A percentile compares a stretch with the other conserved stretches of the same genome.
Evolutionary conservation across 306 rosid genomes (phyloP).

Genomic region (Elaeagnus macrophylla): DNA sequence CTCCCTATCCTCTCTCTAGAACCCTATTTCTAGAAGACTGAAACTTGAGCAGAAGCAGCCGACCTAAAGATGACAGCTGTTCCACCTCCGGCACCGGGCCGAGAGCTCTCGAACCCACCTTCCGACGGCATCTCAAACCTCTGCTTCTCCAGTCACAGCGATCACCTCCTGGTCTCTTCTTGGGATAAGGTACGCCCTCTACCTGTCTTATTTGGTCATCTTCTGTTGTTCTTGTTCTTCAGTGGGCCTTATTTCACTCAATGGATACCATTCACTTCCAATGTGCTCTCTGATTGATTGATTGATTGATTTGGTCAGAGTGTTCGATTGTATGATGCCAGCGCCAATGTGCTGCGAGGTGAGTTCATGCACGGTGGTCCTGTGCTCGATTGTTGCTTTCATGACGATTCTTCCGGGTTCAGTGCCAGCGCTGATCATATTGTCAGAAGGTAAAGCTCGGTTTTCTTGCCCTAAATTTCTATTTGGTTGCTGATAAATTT

Average conservation of each 20-base stretch:
- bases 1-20: conserved; percentile 16
- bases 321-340: conserved; percentile 84
- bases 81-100: conserved; percentile 55
- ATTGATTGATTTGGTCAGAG: conserved; percentile 25
- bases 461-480: neutral
- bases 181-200: conserved; percentile 74
- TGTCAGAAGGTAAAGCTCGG: conserved; percentile 48
- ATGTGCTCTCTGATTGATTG: conserved; percentile 1
- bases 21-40: conserved; percentile 23
- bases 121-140: conserved; percentile 87
- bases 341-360: conserved; percentile 63
- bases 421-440: conserved; percentile 72
- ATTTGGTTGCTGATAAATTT: conserved; percentile 5
- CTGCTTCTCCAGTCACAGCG: conserved; percentile 86
- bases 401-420: conserved; percentile 87
- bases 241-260: neutral
- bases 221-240: neutral
- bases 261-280: neutral
- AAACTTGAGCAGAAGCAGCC: neutral
- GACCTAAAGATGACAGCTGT: conserved; percentile 37
- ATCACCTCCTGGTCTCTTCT: conserved; percentile 78
- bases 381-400: conserved; percentile 93
- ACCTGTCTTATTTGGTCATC: neutral
- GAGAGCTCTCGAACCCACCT: conserved; percentile 71
- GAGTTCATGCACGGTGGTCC: conserved; percentile 80